These are phyloP conservation scores for Phaeophleospora eucalypticola DNA, from an alignment of 2,329 filamentous ascomycete genomes.

Conservation along the genomic window DNA sequence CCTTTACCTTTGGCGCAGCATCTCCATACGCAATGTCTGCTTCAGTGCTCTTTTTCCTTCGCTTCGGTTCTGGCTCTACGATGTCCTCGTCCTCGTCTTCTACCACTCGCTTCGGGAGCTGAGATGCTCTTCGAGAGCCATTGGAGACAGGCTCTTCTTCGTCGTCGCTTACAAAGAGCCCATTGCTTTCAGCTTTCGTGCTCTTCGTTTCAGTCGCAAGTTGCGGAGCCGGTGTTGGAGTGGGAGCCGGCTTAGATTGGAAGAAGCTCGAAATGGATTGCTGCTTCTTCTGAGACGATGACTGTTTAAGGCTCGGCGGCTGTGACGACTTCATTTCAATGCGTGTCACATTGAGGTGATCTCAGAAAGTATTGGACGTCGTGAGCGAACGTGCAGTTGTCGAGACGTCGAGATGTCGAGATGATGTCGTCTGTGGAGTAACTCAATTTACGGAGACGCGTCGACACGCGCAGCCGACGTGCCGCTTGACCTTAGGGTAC, in stretches of 20 bases:
- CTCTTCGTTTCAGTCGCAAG: constrained; percentile 4
- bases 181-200: constrained; percentile 10
- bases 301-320: not conserved
- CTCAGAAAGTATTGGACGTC: no score
- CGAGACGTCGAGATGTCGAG: not conserved
- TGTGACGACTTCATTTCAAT: constrained; percentile 4
- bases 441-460: no score
- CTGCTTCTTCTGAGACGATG: constrained; percentile 60
- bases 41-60: constrained; percentile 10
- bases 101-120: constrained; percentile 18
- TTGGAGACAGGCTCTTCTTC: constrained; percentile 20
- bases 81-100: constrained; percentile 15
- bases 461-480: no score
- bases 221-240: constrained; percentile 17
- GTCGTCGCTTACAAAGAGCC: constrained; percentile 30
- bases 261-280: constrained; percentile 64
- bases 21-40: no score
- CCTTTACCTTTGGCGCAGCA: constrained; percentile 35
- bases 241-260: constrained; percentile 26
- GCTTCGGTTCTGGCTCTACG: constrained; percentile 15
- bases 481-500: no score
- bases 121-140: constrained; percentile 2
- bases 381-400: no score
- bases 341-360: not conserved
- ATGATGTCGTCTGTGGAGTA: no score